A percentile compares a stretch with the other conserved stretches of the same genome.
Conservation (phyloP, 2,329 filamentous ascomycete species). For the Cladorrhinum sp. region DNA sequence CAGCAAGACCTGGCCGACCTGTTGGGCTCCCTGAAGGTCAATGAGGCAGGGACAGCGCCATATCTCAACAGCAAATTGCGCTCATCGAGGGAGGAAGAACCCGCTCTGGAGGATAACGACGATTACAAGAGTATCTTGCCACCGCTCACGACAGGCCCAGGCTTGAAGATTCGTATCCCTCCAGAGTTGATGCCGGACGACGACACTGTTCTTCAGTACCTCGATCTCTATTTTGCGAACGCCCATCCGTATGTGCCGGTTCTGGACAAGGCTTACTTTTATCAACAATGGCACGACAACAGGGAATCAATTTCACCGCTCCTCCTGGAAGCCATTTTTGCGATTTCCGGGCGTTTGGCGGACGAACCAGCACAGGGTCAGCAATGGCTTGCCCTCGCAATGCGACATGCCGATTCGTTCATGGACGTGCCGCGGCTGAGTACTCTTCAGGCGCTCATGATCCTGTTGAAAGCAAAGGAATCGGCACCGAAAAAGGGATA, state of each 20-base stretch:
- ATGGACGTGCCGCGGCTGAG: constrained; percentile 88
- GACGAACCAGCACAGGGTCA: constrained; percentile 82
- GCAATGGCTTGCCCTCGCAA: constrained; percentile 88
- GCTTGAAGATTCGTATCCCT: constrained; percentile 80
- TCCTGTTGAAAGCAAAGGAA: constrained; percentile 87
- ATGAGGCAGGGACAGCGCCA: constrained; percentile 84
- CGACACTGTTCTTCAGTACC: constrained; percentile 75
- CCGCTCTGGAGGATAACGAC: constrained; percentile 66
- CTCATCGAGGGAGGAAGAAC: constrained; percentile 52
- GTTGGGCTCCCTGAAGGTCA: constrained; percentile 81
- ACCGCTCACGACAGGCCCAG: constrained; percentile 63
- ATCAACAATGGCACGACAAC: constrained; percentile 84
- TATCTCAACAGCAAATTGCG: constrained; percentile 68
- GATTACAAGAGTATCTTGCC: constrained; percentile 71
- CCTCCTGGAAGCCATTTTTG: constrained; percentile 85
- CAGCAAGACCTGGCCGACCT: constrained; percentile 74
- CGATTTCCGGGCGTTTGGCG: constrained; percentile 78
- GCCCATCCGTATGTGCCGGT: constrained; percentile 93
- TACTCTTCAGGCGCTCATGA: constrained; percentile 84
- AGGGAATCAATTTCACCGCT: constrained; percentile 84
- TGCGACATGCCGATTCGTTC: constrained; percentile 86
- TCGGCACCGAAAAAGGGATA: constrained; percentile 91
- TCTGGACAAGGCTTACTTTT: constrained; percentile 76
- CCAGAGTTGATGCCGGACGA: constrained; percentile 91
- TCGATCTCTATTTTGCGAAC: constrained; percentile 85